Conservation (phyloP, 495 filamentous ascomycete genomes). For the Xanthoparmelia taractica region DNA sequence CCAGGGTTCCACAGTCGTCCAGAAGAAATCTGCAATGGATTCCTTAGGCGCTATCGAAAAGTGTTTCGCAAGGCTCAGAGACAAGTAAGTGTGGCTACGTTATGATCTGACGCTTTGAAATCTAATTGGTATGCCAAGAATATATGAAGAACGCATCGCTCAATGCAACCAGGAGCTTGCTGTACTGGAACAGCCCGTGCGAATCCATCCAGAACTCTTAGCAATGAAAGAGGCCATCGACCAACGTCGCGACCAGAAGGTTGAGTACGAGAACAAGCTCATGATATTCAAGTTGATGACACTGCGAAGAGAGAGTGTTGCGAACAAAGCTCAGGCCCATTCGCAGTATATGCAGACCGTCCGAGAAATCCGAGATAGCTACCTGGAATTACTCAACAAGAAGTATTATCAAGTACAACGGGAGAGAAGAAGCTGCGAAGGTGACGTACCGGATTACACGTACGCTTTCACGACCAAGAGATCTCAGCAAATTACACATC, state of each 20-base stretch:
- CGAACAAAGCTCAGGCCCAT: slow-evolving; percentile 72
- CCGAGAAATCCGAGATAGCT: slow-evolving; percentile 69
- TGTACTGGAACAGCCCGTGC: slow-evolving; percentile 65
- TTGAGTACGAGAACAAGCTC: slow-evolving; percentile 63
- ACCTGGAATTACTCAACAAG: slow-evolving; percentile 71
- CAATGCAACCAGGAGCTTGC: slow-evolving; percentile 76
- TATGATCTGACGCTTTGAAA: not conserved
- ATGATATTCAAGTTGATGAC: slow-evolving; percentile 64
- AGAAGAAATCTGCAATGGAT: slow-evolving; percentile 74
- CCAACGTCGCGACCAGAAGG: slow-evolving; percentile 68
- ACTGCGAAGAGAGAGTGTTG: slow-evolving; percentile 63
- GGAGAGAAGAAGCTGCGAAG: slow-evolving; percentile 75
- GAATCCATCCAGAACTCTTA: slow-evolving; percentile 81
- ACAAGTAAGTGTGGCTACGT: slow-evolving; percentile 56
- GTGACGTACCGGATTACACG: slow-evolving; percentile 69
- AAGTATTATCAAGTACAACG: slow-evolving; percentile 87
- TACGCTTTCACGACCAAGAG: slow-evolving; percentile 64
- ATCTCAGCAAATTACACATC: slow-evolving; percentile 65
- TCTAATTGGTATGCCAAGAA: slow-evolving; percentile 39
- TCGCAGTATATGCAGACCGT: slow-evolving; percentile 79
- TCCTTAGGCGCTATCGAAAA: slow-evolving; percentile 69
- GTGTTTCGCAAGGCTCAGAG: slow-evolving; percentile 75
- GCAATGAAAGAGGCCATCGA: slow-evolving; percentile 78
- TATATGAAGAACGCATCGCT: slow-evolving; percentile 79
- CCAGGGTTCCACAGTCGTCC: slow-evolving; percentile 49